phyloP scores from a whole-genome alignment of 169 alveolate species.

The Ichthyophthirius multifiliis region DNA sequence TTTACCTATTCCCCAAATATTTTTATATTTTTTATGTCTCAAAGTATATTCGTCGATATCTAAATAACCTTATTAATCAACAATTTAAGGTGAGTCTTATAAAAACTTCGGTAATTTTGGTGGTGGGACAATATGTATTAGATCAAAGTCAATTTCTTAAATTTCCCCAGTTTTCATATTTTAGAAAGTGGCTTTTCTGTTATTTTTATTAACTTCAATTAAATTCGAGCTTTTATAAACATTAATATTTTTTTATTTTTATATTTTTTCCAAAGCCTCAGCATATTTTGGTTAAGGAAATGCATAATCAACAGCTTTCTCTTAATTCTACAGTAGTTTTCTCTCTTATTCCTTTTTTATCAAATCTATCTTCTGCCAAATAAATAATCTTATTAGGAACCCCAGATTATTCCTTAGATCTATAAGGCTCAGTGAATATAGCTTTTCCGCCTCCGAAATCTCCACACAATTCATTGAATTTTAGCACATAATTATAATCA shows the following conservation, averaged over 20 bases:
- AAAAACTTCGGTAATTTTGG: background rate
- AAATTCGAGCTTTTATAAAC: background rate
- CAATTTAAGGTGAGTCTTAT: background rate
- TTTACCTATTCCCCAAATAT: background rate
- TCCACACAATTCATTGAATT: background rate
- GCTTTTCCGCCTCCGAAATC: background rate
- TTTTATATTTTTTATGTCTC: background rate
- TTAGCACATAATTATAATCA: background rate
- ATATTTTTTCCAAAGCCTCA: background rate
- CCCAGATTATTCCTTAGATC: background rate
- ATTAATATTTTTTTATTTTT: background rate
- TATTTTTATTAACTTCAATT: background rate
- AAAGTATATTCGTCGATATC: background rate
- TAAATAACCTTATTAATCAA: background rate
- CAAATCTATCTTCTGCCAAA: background rate
- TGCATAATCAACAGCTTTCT: background rate
- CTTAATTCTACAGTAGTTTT: background rate
- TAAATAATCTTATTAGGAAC: background rate
- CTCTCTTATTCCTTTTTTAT: background rate
- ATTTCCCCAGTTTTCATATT: background rate
- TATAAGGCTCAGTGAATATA: background rate
- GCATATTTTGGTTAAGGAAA: background rate
- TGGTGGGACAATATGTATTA: background rate
- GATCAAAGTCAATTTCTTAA: background rate
- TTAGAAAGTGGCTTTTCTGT: background rate